These are phyloP conservation scores for Fusarium buxicola DNA, from an alignment of 2,329 filamentous ascomycete species.

Conservation along the genomic window DNA sequence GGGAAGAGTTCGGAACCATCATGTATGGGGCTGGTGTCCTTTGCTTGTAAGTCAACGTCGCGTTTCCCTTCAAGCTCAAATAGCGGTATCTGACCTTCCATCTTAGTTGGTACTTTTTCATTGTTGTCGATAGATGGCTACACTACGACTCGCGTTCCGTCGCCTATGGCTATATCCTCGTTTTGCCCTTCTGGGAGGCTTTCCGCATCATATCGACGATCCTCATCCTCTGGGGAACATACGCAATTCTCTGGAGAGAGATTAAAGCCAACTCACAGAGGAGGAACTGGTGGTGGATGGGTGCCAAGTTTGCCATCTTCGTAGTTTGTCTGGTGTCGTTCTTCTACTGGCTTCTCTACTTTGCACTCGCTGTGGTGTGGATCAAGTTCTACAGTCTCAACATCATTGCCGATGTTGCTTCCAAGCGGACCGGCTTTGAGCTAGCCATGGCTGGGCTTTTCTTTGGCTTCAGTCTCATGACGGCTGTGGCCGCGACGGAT, in stretches of 20 bases:
- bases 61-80: not conserved
- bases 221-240: conserved; percentile 26
- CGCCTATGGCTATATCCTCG: conserved; percentile 23
- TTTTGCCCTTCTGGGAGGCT: conserved; percentile 19
- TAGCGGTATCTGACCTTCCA: not conserved
- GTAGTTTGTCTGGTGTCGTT: conserved; percentile 17
- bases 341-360: conserved; percentile 17
- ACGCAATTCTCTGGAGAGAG: conserved; percentile 14
- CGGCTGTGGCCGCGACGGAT: conserved; percentile 1
- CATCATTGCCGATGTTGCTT: conserved; percentile 17
- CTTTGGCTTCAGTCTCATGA: conserved; percentile 23
- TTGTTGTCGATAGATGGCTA: conserved; percentile 23
- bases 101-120: conserved; percentile 16
- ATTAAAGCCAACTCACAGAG: conserved; percentile 1
- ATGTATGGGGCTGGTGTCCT: conserved; percentile 9
- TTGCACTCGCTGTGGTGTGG: conserved; percentile 25
- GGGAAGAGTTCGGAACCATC: conserved; percentile 21
- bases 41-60: not conserved
- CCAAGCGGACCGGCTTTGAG: conserved; percentile 24
- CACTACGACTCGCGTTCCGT: conserved; percentile 11
- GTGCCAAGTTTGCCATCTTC: conserved; percentile 16
- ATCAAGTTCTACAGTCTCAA: conserved; percentile 20
- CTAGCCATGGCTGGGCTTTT: conserved; percentile 15
- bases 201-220: conserved; percentile 19
- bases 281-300: conserved; percentile 10